Evolutionary conservation across 106 monocot species (phyloP).

Genomic region (Platanthera zijinensis): DNA sequence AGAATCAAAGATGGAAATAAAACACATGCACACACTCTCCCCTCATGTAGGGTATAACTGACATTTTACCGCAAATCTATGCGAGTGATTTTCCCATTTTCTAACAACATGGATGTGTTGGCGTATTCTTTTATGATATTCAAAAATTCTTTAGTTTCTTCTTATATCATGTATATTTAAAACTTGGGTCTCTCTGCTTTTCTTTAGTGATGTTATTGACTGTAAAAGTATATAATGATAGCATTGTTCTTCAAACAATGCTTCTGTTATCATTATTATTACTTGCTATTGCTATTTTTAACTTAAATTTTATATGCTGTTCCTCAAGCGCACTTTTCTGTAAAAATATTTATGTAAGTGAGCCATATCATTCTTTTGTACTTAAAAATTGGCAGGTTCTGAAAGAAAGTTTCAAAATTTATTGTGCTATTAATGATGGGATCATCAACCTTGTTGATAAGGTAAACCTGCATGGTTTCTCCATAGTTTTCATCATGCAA

Average conservation of each 20-base stretch:
- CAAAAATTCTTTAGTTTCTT: neutral
- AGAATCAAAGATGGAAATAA: too few species aligned
- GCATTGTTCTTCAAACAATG: neutral
- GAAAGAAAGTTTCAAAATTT: conserved; percentile 97
- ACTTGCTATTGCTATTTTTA: neutral
- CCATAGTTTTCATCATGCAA: neutral
- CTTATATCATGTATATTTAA: neutral
- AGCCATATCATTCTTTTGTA: neutral
- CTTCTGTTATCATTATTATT: neutral
- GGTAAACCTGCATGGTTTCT: conserved; percentile 24
- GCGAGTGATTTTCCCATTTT: neutral
- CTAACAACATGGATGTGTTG: neutral
- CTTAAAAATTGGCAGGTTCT: conserved; percentile 50
- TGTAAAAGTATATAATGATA: neutral
- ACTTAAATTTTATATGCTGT: neutral
- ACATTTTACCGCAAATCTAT: neutral
- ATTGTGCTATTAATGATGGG: conserved; percentile 97
- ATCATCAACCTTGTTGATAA: conserved; percentile 98
- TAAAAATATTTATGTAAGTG: neutral
- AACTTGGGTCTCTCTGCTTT: neutral
- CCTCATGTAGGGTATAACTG: too few species aligned
- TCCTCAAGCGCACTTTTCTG: neutral
- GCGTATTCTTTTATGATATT: neutral
- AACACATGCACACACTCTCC: too few species aligned
- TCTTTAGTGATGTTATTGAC: neutral